phyloP scores from a whole-genome alignment of 2,329 filamentous ascomycete species.

The Trichoderma semiorbis region DNA sequence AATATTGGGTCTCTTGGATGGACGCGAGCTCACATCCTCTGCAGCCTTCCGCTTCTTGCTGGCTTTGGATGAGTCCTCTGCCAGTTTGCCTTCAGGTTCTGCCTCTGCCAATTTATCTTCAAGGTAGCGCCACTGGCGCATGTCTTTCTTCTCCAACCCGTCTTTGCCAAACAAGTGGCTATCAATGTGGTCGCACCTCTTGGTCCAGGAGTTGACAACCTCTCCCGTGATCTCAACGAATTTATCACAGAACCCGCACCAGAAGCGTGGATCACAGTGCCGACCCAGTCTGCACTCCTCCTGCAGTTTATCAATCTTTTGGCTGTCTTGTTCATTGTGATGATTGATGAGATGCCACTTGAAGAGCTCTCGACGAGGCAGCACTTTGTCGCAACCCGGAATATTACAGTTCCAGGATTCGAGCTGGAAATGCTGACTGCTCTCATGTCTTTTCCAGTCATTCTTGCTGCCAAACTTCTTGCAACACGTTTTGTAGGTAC shows the following conservation, averaged over 20 bases:
- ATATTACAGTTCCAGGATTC: conserved; percentile 70
- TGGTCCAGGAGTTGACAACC: conserved; percentile 51
- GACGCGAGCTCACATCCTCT: neutral
- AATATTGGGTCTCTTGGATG: neutral
- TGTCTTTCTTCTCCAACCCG: conserved; percentile 37
- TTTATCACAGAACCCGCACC: conserved; percentile 78
- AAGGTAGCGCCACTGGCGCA: conserved; percentile 53
- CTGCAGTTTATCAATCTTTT: conserved; percentile 41
- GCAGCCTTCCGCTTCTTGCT: conserved; percentile 8
- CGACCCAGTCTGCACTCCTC: conserved; percentile 59
- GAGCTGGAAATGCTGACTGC: conserved; percentile 68
- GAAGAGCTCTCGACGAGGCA: conserved; percentile 57
- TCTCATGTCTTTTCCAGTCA: conserved; percentile 91
- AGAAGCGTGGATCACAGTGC: conserved; percentile 65
- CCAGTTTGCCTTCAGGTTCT: neutral
- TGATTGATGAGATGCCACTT: conserved; percentile 55
- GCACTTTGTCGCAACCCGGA: conserved; percentile 54
- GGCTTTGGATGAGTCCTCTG: neutral
- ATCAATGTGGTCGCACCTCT: conserved; percentile 69
- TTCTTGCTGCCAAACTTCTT: conserved; percentile 88
- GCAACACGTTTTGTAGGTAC: conserved; percentile 66
- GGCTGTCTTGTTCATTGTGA: conserved; percentile 37
- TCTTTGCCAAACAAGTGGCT: conserved; percentile 60
- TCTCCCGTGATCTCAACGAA: conserved; percentile 48
- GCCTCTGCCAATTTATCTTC: conserved; percentile 25